Base-by-base conservation (phyloP, 352 stramenopile species). In the Phytophthora hibernalis region DNA sequence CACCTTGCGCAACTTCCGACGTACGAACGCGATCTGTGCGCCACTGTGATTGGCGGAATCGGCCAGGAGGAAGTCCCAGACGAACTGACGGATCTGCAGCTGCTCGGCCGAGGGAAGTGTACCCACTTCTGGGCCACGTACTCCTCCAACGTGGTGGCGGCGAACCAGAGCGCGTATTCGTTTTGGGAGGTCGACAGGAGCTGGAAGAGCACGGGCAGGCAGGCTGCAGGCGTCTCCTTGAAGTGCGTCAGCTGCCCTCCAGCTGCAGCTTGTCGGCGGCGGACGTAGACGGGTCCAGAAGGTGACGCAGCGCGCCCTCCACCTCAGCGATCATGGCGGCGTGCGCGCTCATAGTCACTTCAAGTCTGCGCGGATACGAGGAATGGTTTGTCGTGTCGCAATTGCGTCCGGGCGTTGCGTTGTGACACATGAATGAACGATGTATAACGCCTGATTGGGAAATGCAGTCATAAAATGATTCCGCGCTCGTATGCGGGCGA, bases 131-230 rank as follows among this genome's bases (percentile, higher is more conserved):
- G 80, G 26, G 82, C 80, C 2, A 93, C 80, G 66, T 92, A 92
- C 69, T 93, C 85, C 38, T 93, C 85, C 22, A 93, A 57, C 31
- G 85, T 85, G 9, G 79, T 90, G 18, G 75, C 68, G 5, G 85
- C 85, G 52, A 93, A 93, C 85, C 85, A 93, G 40, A 93, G 82
- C 66, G 80, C 71, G 63, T 91, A 92, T 74, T 92, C 81, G 67
- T 82, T 90, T 59, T 68, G 79, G 11, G 81, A 91, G 13, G 80
- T 77, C 33, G 57, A 51, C 37, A 93, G 61, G 13, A 93, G 63
- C 69, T 86, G 73, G 60, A 84, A 88, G 1, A 93, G 53, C 53
- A 93, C 79, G 31, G 81, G 82, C n/a, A 93, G 62, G 59, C 83
- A 91, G 15, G 69, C 76, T 9, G 64, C 37, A 21, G 79, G 76